These are phyloP conservation scores for Pleurotus giganteus DNA, from an alignment of 768 basidiomycete genomes.

Conservation along the genomic window DNA sequence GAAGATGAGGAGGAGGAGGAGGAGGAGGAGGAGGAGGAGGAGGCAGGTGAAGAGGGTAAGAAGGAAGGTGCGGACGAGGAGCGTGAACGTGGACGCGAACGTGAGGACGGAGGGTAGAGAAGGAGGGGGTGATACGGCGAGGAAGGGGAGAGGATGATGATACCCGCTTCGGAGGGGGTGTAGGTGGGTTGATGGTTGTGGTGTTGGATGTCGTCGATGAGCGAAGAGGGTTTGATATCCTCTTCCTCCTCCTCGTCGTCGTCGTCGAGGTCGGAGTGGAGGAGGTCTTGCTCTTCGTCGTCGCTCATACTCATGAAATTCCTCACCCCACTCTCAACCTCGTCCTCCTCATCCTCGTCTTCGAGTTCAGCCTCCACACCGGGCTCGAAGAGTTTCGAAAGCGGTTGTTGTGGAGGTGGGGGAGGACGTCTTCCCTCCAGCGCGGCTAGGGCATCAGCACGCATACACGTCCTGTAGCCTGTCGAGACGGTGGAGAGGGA, in stretches of 20 bases:
- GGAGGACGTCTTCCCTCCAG: slow-evolving; percentile 52
- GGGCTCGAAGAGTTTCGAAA: too few species aligned
- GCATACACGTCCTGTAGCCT: slow-evolving; percentile 42
- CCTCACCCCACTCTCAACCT: background rate
- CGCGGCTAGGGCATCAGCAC: slow-evolving; percentile 59
- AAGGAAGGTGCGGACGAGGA: background rate
- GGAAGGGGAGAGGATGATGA: slow-evolving; percentile 8
- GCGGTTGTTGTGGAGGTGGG: too few species aligned
- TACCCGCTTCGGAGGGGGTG: too few species aligned
- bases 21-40: background rate
- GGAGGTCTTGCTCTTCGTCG: slow-evolving; percentile 44
- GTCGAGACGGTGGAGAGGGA: slow-evolving; percentile 42
- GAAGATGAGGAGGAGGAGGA: background rate
- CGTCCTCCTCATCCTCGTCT: slow-evolving; percentile 11
- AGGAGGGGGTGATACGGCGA: slow-evolving; percentile 7
- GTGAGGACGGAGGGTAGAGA: background rate
- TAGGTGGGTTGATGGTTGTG: too few species aligned
- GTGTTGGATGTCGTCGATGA: too few species aligned
- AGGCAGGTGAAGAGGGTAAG: background rate
- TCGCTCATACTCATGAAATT: slow-evolving; percentile 74
- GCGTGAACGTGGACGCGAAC: too few species aligned
- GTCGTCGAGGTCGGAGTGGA: slow-evolving; percentile 16
- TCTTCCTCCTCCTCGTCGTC: slow-evolving; percentile 19
- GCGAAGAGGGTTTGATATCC: too few species aligned
- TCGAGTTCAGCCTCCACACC: slow-evolving; percentile 18